Evolutionary conservation across 2,329 filamentous ascomycete species (phyloP), one percentile per base, ranked within the genome.

Genomic region (Scedosporium boydii): DNA sequence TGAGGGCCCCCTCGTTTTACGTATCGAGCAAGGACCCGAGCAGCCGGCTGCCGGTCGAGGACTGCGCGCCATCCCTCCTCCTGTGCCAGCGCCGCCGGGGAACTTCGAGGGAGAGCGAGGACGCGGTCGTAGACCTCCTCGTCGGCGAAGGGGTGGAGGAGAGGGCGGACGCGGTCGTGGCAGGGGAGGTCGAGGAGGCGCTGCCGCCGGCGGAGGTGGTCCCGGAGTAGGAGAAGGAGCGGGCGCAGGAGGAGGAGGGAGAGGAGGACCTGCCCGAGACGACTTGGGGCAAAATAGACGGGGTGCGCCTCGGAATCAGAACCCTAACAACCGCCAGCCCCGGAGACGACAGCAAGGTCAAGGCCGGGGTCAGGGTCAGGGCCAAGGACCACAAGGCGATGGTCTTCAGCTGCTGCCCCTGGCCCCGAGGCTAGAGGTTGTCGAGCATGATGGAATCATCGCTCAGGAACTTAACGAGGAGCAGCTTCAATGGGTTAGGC

Each of bases 1-100:
- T 2, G 82, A 85, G 68, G 82, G 80, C 1, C 82, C 82, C 4
- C 76, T 85, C 10, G 81, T 85, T 12, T 77, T 85, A 34, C 77
- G 82, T 34, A 80, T 85, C 29, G 77, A 79, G 21, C 46, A 75
- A 77, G 44, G 72, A 74, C 58, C 73, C 72, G 61, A 70, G 68
- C 42, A 70, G 64, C 9, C 34, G 1, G 34, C 34, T 12, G 34
- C 9, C 10, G 34, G 34, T 38, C 34, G 34, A 38, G 34, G 34
- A 12, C 34, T 64, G 62, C 27, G 58, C 9, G 48, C 61, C 42
- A 42, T 61, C 0, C 58, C 63, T 38, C 60, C 63, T 21, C 63
- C 29, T 14, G 56, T 42, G n/a, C 63, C 44, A 38, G 21, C 55
- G 29, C 59, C 55, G 58, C 55, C 41, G 63, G 12, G 14, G n/a